Percentiles rank a stretch among this genome's conserved stretches.
These are phyloP conservation scores for Wallacemonas sp. DNA, from an alignment of 208 protist species.

Conservation along the genomic window DNA sequence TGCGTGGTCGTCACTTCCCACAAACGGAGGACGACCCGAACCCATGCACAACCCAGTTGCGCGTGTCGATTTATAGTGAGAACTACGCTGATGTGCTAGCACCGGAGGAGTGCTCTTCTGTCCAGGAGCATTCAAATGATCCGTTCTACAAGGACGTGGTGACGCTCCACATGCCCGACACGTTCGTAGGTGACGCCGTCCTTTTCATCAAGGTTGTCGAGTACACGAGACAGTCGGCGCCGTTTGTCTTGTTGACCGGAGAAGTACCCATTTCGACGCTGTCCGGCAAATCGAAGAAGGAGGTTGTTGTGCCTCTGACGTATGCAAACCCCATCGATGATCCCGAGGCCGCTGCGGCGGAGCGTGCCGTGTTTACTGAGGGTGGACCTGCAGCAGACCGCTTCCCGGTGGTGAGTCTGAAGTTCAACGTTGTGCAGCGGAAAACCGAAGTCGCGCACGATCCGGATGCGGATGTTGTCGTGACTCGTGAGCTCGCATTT, in stretches of 20 bases:
- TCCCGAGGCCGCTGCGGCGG: background rate
- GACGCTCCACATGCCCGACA: conserved; percentile 24
- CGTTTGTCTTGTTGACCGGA: conserved; percentile 36
- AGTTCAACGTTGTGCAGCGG: conserved; percentile 11
- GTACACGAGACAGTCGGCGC: conserved; percentile 17
- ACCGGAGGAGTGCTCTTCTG: conserved; percentile 20
- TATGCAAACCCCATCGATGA: background rate
- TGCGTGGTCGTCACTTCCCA: conserved; percentile 51
- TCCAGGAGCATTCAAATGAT: conserved; percentile 52
- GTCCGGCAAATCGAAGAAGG: conserved; percentile 20
- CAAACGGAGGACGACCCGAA: conserved; percentile 63
- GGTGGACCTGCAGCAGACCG: background rate
- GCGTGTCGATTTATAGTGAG: conserved; percentile 12
- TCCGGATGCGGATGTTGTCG: conserved; percentile 26
- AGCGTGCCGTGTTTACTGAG: background rate
- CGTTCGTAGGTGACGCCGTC: conserved; percentile 14
- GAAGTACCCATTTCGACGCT: conserved; percentile 12
- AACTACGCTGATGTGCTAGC: conserved; percentile 12
- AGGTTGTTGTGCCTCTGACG: conserved; percentile 34
- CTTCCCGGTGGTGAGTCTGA: conserved; percentile 19
- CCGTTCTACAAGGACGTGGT: conserved; percentile 60
- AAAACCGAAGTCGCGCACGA: conserved; percentile 6
- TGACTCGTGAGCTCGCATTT: conserved; percentile 7
- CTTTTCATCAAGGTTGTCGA: conserved; percentile 36
- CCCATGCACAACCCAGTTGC: conserved; percentile 47